Evolutionary conservation across 441 rosid genomes (phyloP), one percentile per base, ranked within the genome.

Genomic region (Populus tomentosa): DNA sequence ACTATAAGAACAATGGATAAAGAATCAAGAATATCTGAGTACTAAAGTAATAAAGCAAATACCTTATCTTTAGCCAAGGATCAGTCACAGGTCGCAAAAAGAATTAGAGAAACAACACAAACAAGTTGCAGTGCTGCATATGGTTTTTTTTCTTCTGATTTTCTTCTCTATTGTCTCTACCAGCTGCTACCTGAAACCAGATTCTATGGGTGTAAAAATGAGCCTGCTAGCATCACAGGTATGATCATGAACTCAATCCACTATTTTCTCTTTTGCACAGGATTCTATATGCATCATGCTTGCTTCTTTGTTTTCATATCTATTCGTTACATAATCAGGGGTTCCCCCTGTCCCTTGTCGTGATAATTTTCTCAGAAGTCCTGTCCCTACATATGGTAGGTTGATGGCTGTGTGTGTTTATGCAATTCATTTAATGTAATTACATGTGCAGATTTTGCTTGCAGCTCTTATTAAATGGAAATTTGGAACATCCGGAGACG

Each of bases 391-490:
- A 42, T 42, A 46, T 11, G 53, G 18, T 13, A 46, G 6, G 53
- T 46, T 46, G 18, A 13, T 46, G 53, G 18, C 18, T 13, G 5
- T 46, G 53, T 46, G 18, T 14, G 20, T 50, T 14, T 46, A 14
- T 50, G 56, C 20, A 50, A 14, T 50, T 50, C 56, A 50, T 50
- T 50, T 50, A 14, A 50, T 50, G 18, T 14, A 14, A 42, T 1
- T 14, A 46, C 56, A 14, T 46, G 56, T 14, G 6, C 85, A 89
- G 94, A n/a, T 72, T 46, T 10, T 73, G 30, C n/a, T 81, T 11
- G 80, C 78, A 4, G 67, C 18, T 2, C 50, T 78, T 0, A 79
- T 76, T 3, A 78, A 74, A 13, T 63, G 72, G 73, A 76, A 79
- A 64, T 69, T 78, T 11, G 82, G 80, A 53, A 13, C 35, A 1